Percentiles rank a stretch among this genome's conserved stretches.
Conservation (phyloP, 2,329 filamentous ascomycete genomes). For the Lachnellula arida region DNA sequence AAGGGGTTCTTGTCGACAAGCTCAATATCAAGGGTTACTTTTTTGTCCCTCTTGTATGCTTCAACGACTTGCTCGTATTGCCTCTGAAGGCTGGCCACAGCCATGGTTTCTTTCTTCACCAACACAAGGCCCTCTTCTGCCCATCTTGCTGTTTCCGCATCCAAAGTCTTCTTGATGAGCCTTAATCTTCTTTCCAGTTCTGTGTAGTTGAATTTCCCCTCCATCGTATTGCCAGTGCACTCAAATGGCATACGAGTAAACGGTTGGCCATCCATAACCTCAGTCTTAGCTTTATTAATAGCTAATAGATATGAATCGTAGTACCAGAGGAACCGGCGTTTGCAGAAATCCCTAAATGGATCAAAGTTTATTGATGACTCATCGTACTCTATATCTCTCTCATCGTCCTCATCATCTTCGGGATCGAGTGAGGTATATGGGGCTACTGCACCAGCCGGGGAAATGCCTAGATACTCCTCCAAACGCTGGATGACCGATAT, state of each 20-base stretch:
- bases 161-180: conserved; percentile 63
- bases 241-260: conserved; percentile 93
- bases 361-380: conserved; percentile 62
- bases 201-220: conserved; percentile 77
- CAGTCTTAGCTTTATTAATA: conserved; percentile 59
- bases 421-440: conserved; percentile 31
- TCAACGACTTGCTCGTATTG: conserved; percentile 81
- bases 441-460: conserved; percentile 42
- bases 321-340: conserved; percentile 93
- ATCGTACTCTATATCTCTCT: conserved; percentile 37
- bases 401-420: conserved; percentile 43
- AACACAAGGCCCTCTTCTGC: conserved; percentile 60
- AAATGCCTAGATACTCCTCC: conserved; percentile 70
- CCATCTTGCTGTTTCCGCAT: conserved; percentile 70
- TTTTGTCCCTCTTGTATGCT: conserved; percentile 65
- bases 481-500: conserved; percentile 82
- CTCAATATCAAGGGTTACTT: conserved; percentile 68
- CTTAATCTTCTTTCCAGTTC: conserved; percentile 66
- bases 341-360: conserved; percentile 85
- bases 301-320: conserved; percentile 78
- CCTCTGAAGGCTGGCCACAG: conserved; percentile 75
- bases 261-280: conserved; percentile 55
- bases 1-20: conserved; percentile 82
- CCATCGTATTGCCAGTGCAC: conserved; percentile 70
- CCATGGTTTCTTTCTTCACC: conserved; percentile 62